A percentile compares a stretch with the other conserved stretches of the same genome.
Conservation (phyloP, 1,284 basidiomycete genomes). For the Agaricales sp. region DNA sequence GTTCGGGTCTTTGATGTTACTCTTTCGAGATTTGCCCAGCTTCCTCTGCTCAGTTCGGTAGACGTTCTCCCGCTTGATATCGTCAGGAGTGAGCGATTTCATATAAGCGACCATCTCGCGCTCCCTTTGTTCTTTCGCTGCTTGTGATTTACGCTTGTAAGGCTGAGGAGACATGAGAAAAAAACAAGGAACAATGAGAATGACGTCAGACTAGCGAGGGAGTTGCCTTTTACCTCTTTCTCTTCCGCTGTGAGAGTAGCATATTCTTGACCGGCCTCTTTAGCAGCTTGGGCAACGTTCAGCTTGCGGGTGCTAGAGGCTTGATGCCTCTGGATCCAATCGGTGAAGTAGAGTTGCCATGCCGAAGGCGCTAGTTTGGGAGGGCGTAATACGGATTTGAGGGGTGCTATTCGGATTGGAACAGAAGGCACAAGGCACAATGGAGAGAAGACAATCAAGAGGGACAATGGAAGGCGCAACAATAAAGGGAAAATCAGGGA, state of each 20-base stretch:
- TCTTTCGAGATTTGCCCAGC: conserved; percentile 87
- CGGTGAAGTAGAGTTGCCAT: conserved; percentile 96
- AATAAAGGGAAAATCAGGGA: conserved; percentile 17
- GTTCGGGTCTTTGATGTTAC: conserved; percentile 95
- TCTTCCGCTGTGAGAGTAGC: conserved; percentile 68
- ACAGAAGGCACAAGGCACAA: conserved; percentile 11
- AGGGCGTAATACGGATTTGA: conserved; percentile 68
- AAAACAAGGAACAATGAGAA: neutral
- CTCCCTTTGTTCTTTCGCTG: conserved; percentile 78
- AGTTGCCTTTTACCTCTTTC: conserved; percentile 62
- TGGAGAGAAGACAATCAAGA: conserved; percentile 14
- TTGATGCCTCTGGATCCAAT: conserved; percentile 90
- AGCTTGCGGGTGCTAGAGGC: conserved; percentile 71
- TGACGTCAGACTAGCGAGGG: conserved; percentile 17
- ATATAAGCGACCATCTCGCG: conserved; percentile 80
- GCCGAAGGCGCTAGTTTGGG: conserved; percentile 91
- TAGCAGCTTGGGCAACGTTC: conserved; percentile 92
- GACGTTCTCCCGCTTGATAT: conserved; percentile 89
- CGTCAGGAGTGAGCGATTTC: conserved; percentile 84
- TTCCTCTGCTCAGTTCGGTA: conserved; percentile 89
- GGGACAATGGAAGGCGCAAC: conserved; percentile 12
- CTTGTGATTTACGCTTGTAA: conserved; percentile 74
- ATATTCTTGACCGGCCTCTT: conserved; percentile 90
- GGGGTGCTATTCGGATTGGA: conserved; percentile 39
- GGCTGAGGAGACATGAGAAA: conserved; percentile 39